Evolutionary conservation across 2,329 filamentous ascomycete genomes (phyloP), one percentile per base, ranked within the genome.

Genomic region (Colletotrichum australisinense): DNA sequence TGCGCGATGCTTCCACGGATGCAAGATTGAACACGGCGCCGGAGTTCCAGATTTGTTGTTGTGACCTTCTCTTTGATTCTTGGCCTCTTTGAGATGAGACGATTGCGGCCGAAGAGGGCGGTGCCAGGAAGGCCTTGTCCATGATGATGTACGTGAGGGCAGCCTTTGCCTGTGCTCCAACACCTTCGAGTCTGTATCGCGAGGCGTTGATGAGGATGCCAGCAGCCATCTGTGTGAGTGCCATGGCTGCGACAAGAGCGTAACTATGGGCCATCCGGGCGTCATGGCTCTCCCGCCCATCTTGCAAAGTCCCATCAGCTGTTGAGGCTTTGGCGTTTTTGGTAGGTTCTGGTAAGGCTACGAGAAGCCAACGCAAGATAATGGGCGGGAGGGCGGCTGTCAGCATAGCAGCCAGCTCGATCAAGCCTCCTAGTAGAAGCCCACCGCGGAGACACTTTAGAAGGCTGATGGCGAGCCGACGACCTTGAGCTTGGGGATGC

Each of bases 171-270:
- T 63, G 60, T 7, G 60, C 19, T 28, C 60, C 60, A 22, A 49
- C 60, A 14, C 35, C 38, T 30, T 63, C 60, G 14, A 63, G 60
- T 16, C 19, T 28, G 11, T 63, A 63, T 63, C 60, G 38, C 16
- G 60, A 63, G 19, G 38, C 26, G 24, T 63, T 63, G 42, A 63
- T 63, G 16, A 63, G 60, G 26, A 63, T 63, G 1, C 60, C 60
- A 26, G 60, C 60, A 46, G 24, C 26, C 60, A 63, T 63, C 42
- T 63, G 60, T 16, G 60, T 28, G 60, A n/a, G 22, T n/a, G 60
- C 19, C 60, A 63, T 63, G n/a, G 26, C 24, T 16, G 42, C 60
- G 19, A 63, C 38, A 19, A 63, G 26, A 30, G 19, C 12, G 28
- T 63, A 49, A 12, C 38, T 22, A 28, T 49, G 60, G 2, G 60